A percentile compares a stretch with the other conserved stretches of the same genome.
Conservation (phyloP, 208 protist species). For the Hexamita inflata region DNA sequence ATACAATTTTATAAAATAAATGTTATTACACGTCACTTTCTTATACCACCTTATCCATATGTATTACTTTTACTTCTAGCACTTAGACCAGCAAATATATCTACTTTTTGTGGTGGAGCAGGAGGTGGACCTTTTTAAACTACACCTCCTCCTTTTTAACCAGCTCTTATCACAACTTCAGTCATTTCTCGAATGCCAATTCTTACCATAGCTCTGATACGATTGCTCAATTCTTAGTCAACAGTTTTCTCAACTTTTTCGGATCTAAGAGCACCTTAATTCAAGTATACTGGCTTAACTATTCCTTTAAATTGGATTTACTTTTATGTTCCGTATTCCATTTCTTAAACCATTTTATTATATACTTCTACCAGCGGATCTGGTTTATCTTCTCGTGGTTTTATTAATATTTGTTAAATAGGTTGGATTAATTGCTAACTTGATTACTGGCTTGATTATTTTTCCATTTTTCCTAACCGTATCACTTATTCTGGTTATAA, state of each 20-base stretch:
- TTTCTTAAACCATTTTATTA: not conserved
- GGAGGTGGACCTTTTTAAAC: not conserved
- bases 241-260: slow-evolving; percentile 23
- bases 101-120: not conserved
- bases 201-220: slow-evolving; percentile 9
- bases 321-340: slow-evolving; percentile 14
- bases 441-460: not conserved
- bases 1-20: no score
- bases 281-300: not conserved
- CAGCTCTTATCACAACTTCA: slow-evolving; percentile 1
- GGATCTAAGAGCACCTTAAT: not conserved
- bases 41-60: no score
- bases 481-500: not conserved
- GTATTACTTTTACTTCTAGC: no score
- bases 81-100: no score
- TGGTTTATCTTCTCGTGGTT: not conserved
- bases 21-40: no score
- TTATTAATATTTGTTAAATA: not conserved
- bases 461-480: not conserved
- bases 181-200: slow-evolving; percentile 10
- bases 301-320: slow-evolving; percentile 19
- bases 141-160: not conserved
- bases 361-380: not conserved
- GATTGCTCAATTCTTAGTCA: not conserved
- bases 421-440: not conserved